Evolutionary conservation across 805 yeast species (phyloP).

Genomic region (Brettanomyces anomalus): DNA sequence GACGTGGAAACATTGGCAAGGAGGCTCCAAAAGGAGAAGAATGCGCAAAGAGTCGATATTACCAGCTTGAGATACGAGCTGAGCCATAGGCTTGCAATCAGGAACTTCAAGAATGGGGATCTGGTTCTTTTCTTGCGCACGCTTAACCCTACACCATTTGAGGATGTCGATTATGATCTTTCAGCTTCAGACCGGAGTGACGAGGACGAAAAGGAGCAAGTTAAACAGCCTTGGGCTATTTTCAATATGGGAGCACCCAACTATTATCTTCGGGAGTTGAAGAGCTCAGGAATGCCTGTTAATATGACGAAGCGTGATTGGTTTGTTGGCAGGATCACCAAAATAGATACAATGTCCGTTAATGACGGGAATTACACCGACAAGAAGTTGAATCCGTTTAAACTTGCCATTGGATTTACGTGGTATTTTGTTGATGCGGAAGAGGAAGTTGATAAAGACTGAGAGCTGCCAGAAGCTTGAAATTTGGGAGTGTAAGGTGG

Average conservation of each 20-base stretch:
- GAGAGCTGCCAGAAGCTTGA: too few species aligned
- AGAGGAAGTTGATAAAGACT: constrained; percentile 12
- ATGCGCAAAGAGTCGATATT: constrained; percentile 38
- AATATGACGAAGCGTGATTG: constrained; percentile 52
- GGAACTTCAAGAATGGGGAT: constrained; percentile 63
- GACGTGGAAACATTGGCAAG: constrained; percentile 90
- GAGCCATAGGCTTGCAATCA: constrained; percentile 53
- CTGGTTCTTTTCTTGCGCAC: constrained; percentile 83
- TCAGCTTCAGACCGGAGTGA: neutral
- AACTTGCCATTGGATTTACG: constrained; percentile 46
- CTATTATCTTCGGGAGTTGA: constrained; percentile 51
- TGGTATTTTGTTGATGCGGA: constrained; percentile 61
- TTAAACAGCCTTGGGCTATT: constrained; percentile 80
- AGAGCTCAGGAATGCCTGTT: constrained; percentile 7
- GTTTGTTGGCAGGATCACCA: constrained; percentile 64
- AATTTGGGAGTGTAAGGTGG: too few species aligned
- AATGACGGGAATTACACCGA: constrained; percentile 32
- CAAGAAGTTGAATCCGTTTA: constrained; percentile 50
- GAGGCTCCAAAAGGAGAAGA: constrained; percentile 67
- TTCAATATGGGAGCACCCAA: constrained; percentile 86
- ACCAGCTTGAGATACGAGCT: constrained; percentile 27
- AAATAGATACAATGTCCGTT: constrained; percentile 47
- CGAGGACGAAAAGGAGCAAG: neutral
- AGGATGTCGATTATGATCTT: neutral
- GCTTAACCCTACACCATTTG: constrained; percentile 8